Evolutionary conservation across 2,329 filamentous ascomycete species (phyloP).

Genomic region (Chlorencoelia australis): DNA sequence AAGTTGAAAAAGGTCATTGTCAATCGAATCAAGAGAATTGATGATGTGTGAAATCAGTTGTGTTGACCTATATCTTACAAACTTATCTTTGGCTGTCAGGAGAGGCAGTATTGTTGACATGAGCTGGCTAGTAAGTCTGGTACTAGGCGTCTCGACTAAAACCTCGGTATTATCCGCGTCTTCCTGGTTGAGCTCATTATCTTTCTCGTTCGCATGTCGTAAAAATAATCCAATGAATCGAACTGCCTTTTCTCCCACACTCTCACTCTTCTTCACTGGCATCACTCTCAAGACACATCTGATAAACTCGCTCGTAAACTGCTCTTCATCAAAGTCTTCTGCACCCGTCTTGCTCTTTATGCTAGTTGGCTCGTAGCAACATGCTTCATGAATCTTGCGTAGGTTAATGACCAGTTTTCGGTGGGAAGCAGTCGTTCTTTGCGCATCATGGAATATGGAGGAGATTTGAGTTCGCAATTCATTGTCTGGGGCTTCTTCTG

Average conservation of each 20-base stretch:
- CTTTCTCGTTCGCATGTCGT: conserved; percentile 58
- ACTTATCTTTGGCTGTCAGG: conserved; percentile 83
- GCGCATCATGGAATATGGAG: conserved; percentile 67
- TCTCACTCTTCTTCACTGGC: conserved; percentile 84
- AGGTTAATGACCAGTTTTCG: conserved; percentile 80
- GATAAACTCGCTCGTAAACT: conserved; percentile 80
- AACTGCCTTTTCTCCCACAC: conserved; percentile 74
- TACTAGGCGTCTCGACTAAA: conserved; percentile 74
- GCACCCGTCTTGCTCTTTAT: conserved; percentile 41
- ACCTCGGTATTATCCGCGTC: conserved; percentile 60
- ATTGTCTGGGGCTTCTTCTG: conserved; percentile 61
- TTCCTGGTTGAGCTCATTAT: conserved; percentile 53
- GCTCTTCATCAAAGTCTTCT: conserved; percentile 68
- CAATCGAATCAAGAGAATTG: conserved; percentile 84
- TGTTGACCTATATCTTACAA: conserved; percentile 78
- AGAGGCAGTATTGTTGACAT: conserved; percentile 65
- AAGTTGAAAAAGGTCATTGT: conserved; percentile 81
- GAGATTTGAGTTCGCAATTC: conserved; percentile 65
- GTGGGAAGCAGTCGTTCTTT: conserved; percentile 82
- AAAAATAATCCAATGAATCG: conserved; percentile 84
- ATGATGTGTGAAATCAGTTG: conserved; percentile 87
- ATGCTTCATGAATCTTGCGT: conserved; percentile 83
- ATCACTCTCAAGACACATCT: conserved; percentile 75
- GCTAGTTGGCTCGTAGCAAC: conserved; percentile 53
- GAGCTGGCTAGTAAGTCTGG: conserved; percentile 64